Evolutionary conservation across 768 basidiomycete species (phyloP).

Genomic region (Tricholoma sp.): DNA sequence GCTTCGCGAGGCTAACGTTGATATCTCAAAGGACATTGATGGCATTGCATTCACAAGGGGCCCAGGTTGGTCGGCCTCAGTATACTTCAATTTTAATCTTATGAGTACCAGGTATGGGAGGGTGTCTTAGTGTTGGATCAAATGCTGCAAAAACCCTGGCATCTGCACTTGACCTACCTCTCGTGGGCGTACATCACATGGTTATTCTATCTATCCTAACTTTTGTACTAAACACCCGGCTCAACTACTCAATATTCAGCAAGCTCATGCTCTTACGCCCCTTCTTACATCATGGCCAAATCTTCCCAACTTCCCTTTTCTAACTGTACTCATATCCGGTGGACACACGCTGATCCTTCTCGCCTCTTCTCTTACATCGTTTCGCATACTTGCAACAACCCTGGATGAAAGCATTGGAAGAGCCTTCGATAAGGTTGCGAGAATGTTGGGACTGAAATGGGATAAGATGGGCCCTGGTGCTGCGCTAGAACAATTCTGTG

Average conservation of each 20-base stretch:
- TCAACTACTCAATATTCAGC: slow-evolving; percentile 39
- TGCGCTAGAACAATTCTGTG: slow-evolving; percentile 73
- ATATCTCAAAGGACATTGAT: slow-evolving; percentile 57
- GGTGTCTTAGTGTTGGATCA: slow-evolving; percentile 74
- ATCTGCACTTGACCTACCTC: slow-evolving; percentile 67
- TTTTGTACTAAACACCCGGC: neutral
- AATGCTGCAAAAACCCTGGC: slow-evolving; percentile 87
- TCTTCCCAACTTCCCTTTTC: slow-evolving; percentile 72
- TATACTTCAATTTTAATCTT: slow-evolving; percentile 5
- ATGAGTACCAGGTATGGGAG: slow-evolving; percentile 55
- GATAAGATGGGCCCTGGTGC: slow-evolving; percentile 64
- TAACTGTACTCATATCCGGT: slow-evolving; percentile 87
- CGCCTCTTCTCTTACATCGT: slow-evolving; percentile 51
- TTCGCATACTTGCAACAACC: slow-evolving; percentile 70
- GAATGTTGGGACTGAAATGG: slow-evolving; percentile 65
- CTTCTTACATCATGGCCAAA: slow-evolving; percentile 54
- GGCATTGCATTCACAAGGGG: slow-evolving; percentile 91
- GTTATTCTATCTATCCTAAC: slow-evolving; percentile 30
- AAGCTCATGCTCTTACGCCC: slow-evolving; percentile 88
- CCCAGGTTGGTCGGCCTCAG: slow-evolving; percentile 46
- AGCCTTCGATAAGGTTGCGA: slow-evolving; percentile 79
- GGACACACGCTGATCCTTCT: slow-evolving; percentile 90
- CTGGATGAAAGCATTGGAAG: slow-evolving; percentile 74
- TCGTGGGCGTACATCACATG: slow-evolving; percentile 96
- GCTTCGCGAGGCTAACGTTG: slow-evolving; percentile 57